Base-by-base conservation (phyloP, 1,139 yeast species). In the Geotrichum bryndzae region DNA sequence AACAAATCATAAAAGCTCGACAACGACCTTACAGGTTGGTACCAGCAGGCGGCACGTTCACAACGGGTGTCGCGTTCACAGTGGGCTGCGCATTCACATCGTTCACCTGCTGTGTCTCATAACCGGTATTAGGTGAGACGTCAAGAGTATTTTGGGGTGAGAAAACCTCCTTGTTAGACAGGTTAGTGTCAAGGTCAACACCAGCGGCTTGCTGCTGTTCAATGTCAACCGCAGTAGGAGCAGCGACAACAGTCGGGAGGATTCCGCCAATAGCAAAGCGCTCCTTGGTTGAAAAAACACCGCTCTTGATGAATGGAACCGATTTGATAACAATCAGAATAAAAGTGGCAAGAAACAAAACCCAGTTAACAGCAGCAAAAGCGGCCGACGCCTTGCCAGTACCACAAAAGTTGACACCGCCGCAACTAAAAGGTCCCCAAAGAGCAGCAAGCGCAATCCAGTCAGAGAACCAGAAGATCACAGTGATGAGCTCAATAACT, bases 301-400 rank as follows among this genome's bases (percentile, higher is more conserved):
- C 38, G 5, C 23, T 11, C 31, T 45, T 25, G 33, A 60, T 29
- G n/a, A 45, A 60, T 15, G 51, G 48, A 3, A 56, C 15, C 1
- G 59, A 50, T 1, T 54, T 25, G 8, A n/a, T 29, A 18, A 60
- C 50, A n/a, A 57, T 33, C 25, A 61, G 38, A 13, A 56, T 18
- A 15, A 61, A 41, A 7, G 65, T 45, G 27, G 48, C 57, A n/a
- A 57, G 22, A 46, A 58, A 64, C 6, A 56, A 35, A 6, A 58
- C 41, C 67, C 68, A 64, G 35, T 57, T 27, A 23, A 66, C 29
- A 13, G 64, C 56, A 10, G 67, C 62, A 57, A 66, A 59, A 22
- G 66, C 68, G 35, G 60, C 59, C 18, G 60, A 53, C n/a, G 68
- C 69, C 64, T 66, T 66, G 31, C 63, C 67, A 23, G 63, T 57